phyloP scores from a whole-genome alignment of 1,139 yeast species.

The Blastobotrys aristatus region DNA sequence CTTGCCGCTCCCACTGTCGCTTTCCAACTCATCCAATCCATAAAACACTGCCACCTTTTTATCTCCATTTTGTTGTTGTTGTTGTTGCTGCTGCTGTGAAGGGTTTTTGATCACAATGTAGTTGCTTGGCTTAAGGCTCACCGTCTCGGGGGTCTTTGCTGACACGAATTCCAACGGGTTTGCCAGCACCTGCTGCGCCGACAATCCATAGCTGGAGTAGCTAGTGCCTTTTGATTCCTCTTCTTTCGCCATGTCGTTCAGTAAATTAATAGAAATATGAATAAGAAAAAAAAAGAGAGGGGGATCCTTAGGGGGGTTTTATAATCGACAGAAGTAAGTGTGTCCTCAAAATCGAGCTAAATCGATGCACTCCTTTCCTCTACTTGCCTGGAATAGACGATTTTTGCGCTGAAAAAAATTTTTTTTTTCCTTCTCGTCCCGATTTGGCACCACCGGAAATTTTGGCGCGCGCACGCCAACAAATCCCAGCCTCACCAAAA shows the following conservation, averaged over 20 bases:
- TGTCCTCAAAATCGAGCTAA: too few relatives aligned
- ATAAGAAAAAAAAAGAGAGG: not conserved
- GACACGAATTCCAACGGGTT: conserved; percentile 57
- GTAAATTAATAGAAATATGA: not conserved
- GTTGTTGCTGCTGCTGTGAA: not conserved
- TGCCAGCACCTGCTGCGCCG: conserved; percentile 29
- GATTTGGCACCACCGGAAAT: too few relatives aligned
- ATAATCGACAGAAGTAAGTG: too few relatives aligned
- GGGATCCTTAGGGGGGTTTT: too few relatives aligned
- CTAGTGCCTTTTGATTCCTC: too few relatives aligned
- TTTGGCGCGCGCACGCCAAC: too few relatives aligned
- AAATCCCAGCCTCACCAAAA: too few relatives aligned
- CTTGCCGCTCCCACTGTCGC: conserved; percentile 30
- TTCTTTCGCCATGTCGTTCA: not conserved
- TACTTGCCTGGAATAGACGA: too few relatives aligned
- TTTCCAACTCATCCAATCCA: conserved; percentile 30
- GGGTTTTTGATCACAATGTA: conserved; percentile 19
- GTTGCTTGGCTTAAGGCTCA: conserved; percentile 28
- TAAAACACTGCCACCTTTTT: conserved; percentile 18
- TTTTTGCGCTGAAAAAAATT: too few relatives aligned
- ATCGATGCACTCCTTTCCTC: too few relatives aligned
- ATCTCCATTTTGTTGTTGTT: not conserved
- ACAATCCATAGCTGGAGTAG: not conserved
- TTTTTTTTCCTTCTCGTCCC: too few relatives aligned
- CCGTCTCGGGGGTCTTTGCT: conserved; percentile 43